Evolutionary conservation across 805 yeast genomes (phyloP).

Genomic region (Kodamaea fukazawae): DNA sequence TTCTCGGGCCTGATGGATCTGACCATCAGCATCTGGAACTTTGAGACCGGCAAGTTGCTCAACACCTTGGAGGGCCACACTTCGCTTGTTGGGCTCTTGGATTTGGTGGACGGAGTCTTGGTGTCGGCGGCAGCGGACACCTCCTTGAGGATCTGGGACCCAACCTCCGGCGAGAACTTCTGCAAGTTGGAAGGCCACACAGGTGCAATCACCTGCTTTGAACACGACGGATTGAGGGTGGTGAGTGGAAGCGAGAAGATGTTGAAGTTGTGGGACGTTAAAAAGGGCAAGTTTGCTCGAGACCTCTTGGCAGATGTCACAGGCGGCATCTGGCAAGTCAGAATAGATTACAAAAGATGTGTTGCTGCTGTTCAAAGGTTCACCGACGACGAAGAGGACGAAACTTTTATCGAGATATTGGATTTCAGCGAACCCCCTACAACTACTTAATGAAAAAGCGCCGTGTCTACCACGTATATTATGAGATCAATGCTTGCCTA

Average conservation of each 20-base stretch:
- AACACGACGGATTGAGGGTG: slow-evolving; percentile 77
- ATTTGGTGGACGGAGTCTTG: slow-evolving; percentile 68
- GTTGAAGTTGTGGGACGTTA: slow-evolving; percentile 83
- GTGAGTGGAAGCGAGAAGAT: slow-evolving; percentile 88
- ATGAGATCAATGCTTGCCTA: slow-evolving; percentile 1
- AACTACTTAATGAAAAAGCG: background rate
- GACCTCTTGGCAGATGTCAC: slow-evolving; percentile 71
- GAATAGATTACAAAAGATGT: slow-evolving; percentile 78
- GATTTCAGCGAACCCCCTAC: slow-evolving; percentile 59
- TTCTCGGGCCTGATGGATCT: slow-evolving; percentile 91
- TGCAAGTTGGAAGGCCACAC: slow-evolving; percentile 78
- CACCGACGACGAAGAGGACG: slow-evolving; percentile 43
- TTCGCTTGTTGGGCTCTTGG: slow-evolving; percentile 83
- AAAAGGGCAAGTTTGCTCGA: slow-evolving; percentile 70
- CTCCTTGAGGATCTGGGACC: slow-evolving; percentile 90
- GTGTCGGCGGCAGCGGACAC: slow-evolving; percentile 97
- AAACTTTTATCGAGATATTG: slow-evolving; percentile 77
- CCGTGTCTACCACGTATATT: background rate
- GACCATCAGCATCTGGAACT: slow-evolving; percentile 86
- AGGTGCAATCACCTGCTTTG: slow-evolving; percentile 89
- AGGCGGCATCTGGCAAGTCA: slow-evolving; percentile 93
- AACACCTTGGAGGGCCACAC: slow-evolving; percentile 82
- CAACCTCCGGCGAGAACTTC: slow-evolving; percentile 63
- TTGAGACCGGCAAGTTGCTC: slow-evolving; percentile 68
- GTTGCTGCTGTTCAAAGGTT: slow-evolving; percentile 81